Evolutionary conservation across 441 rosid species (phyloP).

Genomic region (Brassica hybrid): DNA sequence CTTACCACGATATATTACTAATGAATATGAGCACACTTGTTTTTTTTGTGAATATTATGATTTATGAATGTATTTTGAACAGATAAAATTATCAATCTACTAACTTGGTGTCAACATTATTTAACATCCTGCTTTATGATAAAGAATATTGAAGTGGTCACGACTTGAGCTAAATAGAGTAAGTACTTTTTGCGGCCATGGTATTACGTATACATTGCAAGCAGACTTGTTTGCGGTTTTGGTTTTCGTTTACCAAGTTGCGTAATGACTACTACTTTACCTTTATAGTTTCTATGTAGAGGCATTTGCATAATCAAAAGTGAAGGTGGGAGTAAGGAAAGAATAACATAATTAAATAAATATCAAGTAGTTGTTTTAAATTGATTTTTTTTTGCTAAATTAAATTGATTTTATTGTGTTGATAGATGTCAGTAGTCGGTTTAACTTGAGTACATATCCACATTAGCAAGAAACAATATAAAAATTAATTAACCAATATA

Average conservation of each 20-base stretch:
- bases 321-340: neutral
- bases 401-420: neutral
- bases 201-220: conserved; percentile 14
- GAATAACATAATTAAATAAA: neutral
- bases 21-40: neutral
- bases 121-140: conserved; percentile 1
- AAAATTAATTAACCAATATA: neutral
- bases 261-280: conserved; percentile 20
- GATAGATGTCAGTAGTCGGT: neutral
- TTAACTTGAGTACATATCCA: neutral
- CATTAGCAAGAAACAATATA: neutral
- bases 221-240: conserved; percentile 16
- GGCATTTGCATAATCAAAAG: conserved; percentile 1
- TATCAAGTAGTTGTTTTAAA: neutral
- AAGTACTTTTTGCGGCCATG: conserved; percentile 14
- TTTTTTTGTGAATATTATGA: neutral
- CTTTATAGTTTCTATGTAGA: neutral
- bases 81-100: neutral
- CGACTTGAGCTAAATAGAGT: neutral
- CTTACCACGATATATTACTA: neutral
- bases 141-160: conserved; percentile 1
- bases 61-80: neutral
- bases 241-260: conserved; percentile 24
- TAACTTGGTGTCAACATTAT: neutral
- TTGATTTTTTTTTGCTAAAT: too few relatives aligned